These are phyloP conservation scores for Cryptosporidium bovis DNA, from an alignment of 169 alveolate genomes.

Conservation along the genomic window DNA sequence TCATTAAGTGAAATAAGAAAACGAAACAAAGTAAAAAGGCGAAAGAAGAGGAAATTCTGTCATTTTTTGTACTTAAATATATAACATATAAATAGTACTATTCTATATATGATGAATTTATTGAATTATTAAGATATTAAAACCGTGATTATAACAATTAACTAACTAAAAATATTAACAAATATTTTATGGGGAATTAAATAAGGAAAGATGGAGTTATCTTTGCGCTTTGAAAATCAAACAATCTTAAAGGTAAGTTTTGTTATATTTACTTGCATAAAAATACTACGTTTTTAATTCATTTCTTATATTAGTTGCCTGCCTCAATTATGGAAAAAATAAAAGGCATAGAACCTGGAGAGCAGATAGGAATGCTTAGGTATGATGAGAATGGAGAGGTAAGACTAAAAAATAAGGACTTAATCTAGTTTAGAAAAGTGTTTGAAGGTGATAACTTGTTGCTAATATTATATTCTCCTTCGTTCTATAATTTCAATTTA, in stretches of 20 bases:
- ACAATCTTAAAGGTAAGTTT: conserved; percentile 49
- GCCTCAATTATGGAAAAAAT: conserved; percentile 57
- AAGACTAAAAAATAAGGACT: background rate
- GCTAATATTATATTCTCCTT: background rate
- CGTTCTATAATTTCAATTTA: background rate
- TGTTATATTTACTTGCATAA: background rate
- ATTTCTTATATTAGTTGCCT: conserved; percentile 22
- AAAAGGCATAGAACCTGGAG: conserved; percentile 24
- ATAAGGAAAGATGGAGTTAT: conserved; percentile 28
- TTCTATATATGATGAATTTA: too few species aligned
- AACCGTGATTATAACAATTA: too few species aligned
- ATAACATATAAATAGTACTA: too few species aligned
- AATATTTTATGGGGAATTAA: too few species aligned
- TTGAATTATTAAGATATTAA: too few species aligned
- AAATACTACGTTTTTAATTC: background rate
- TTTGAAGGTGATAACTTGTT: too few species aligned
- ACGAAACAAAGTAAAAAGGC: too few species aligned
- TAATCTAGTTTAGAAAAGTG: background rate
- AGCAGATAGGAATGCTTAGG: conserved; percentile 20
- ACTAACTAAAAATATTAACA: too few species aligned
- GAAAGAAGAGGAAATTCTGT: too few species aligned
- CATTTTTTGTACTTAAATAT: too few species aligned
- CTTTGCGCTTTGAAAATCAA: conserved; percentile 51
- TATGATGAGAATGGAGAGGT: conserved; percentile 61
- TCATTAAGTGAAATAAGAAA: too few species aligned